Evolutionary conservation across 371 early-diverging fungal genomes (phyloP).

Genomic region (Gilbertella persicaria): DNA sequence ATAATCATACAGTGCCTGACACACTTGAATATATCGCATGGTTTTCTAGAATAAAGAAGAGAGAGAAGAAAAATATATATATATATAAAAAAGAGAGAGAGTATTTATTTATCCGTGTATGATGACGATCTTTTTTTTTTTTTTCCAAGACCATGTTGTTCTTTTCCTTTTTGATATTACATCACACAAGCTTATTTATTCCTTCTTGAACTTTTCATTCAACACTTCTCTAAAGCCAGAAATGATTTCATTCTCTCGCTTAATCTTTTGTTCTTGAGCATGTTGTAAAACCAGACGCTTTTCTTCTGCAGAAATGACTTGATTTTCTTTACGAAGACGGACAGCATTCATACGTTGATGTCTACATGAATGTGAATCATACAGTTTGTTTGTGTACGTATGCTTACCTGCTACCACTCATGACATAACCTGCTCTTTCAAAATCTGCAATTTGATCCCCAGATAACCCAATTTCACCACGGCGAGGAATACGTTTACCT

Average conservation of each 20-base stretch:
- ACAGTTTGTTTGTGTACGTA: too few relatives aligned
- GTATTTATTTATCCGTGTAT: too few relatives aligned
- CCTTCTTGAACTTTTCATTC: conserved; percentile 42
- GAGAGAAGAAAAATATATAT: background rate
- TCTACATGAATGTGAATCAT: too few relatives aligned
- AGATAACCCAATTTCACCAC: conserved; percentile 95
- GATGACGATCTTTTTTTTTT: too few relatives aligned
- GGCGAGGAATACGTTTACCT: conserved; percentile 95
- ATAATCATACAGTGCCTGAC: conserved; percentile 67
- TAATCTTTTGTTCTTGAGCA: conserved; percentile 82
- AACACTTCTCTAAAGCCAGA: conserved; percentile 79
- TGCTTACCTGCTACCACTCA: conserved; percentile 91
- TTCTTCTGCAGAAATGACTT: conserved; percentile 88
- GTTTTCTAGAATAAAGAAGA: background rate
- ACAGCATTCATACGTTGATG: conserved; percentile 96
- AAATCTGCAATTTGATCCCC: conserved; percentile 81
- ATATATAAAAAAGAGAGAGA: too few relatives aligned
- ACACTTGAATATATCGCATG: conserved; percentile 52
- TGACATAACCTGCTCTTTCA: conserved; percentile 92
- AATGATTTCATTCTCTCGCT: conserved; percentile 89
- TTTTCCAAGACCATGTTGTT: background rate
- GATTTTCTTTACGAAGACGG: conserved; percentile 94
- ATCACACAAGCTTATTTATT: conserved; percentile 5
- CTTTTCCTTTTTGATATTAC: background rate
- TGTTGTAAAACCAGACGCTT: conserved; percentile 77